Evolutionary conservation across 164 flowering plant genomes (phyloP).

Genomic region (Protea cynaroides): DNA sequence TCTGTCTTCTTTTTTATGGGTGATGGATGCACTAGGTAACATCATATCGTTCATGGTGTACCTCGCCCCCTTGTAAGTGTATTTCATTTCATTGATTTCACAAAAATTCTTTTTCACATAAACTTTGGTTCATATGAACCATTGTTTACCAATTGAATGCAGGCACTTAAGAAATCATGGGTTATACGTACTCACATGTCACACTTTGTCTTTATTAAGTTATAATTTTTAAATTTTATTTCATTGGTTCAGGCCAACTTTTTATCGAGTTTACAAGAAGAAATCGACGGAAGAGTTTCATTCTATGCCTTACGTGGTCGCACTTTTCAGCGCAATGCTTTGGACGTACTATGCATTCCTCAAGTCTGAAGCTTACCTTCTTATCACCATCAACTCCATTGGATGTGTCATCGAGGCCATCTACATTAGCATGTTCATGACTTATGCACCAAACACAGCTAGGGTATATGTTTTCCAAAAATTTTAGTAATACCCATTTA

Average conservation of each 20-base stretch:
- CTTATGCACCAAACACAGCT: conserved; percentile 35
- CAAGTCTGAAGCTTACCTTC: conserved; percentile 31
- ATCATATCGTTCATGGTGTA: conserved; percentile 42
- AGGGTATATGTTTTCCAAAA: too few species aligned
- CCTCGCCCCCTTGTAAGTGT: conserved; percentile 51
- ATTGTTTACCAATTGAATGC: too few species aligned
- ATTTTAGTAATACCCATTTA: too few species aligned
- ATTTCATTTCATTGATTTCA: too few species aligned
- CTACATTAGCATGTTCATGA: conserved; percentile 32
- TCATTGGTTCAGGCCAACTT: conserved; percentile 41
- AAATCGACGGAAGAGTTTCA: conserved; percentile 55
- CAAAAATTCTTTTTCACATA: too few species aligned
- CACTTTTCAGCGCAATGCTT: conserved; percentile 53
- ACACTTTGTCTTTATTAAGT: too few species aligned
- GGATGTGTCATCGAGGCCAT: conserved; percentile 37
- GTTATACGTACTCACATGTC: too few species aligned
- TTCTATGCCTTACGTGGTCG: conserved; percentile 49
- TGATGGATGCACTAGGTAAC: conserved; percentile 29
- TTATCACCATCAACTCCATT: conserved; percentile 45
- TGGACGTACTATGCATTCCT: conserved; percentile 56
- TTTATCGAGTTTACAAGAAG: conserved; percentile 38
- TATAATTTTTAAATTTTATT: too few species aligned
- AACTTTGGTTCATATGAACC: too few species aligned
- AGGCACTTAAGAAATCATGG: too few species aligned
- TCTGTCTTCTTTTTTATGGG: not conserved